Base-by-base conservation (phyloP, 805 yeast genomes). In the Kodamaea kaohsiungensis region DNA sequence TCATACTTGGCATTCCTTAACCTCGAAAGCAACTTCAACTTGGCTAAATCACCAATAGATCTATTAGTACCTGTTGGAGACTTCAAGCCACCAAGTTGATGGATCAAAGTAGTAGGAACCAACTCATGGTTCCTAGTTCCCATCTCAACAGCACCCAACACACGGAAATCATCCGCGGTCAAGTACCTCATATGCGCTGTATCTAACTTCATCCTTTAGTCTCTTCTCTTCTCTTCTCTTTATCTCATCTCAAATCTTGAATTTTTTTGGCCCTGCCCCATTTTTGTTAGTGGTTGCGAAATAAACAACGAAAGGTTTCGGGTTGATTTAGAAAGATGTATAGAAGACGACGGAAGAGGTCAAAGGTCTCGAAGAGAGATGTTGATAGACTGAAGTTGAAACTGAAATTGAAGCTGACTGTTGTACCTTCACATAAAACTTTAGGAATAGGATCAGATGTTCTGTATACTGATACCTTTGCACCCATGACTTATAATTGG, bases 71-170 rank as follows among this genome's bases (percentile, higher is more conserved):
- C 87, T 1, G 96, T 84, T 6, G 84, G 82, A 17, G 91, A 84
- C 60, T 88, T 82, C 63, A 91, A 69, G 2, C 91, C 89, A 12
- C 96, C 89, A 33, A 91, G 73, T 58, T 88, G 88, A 58, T 86
- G 88, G 52, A 95, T 91, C 73, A 95, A 73, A 39, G 80, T 78
- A 0, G 96, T 89, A 16, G 99, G 99, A 18, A 95, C 98, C 53
- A 95, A 83, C 67, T 93, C 97, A 71, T 95, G 99, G 70, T 89
- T 93, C 58, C 89, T 80, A 1, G 98, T 87, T 10, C 98, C 99
- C 68, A 82, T 78, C 67, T 95, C 98, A 16, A 89, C 88, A 0
- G 97, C 98, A 54, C 87, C 87, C 45, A 95, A 83, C 8, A 91
- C 95, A 54, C 88, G 81, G 77, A 90, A 95, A 73, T 95, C 99